Evolutionary conservation across 768 basidiomycete species (phyloP), one percentile per base, ranked within the genome.

Genomic region (Amanita pallidorosea): DNA sequence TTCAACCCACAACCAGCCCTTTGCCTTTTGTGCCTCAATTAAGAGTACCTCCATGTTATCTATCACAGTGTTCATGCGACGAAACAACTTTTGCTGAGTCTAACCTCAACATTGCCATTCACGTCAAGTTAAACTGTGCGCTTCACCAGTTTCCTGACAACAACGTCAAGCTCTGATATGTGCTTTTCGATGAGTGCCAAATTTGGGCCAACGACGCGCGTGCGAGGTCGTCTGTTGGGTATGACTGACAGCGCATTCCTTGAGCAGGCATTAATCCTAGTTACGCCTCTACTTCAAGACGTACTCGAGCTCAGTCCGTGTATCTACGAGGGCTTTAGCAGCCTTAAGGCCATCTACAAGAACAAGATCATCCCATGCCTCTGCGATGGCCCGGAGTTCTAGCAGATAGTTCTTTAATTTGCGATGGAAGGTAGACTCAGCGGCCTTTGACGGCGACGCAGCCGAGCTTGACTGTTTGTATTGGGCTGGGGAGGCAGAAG

Each of bases 361-460:
- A 1, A 92, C 80, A 40, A 93, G 70, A 56, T 91, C 85, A 56
- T 92, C 85, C 91, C 91, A 95, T 47, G 81, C 85, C 52, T 77
- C 71, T 7, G 83, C 65, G 15, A 77, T 71, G 11, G 70, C 65
- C 2, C 76, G 77, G 13, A 93, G 60, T 57, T 93, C 89, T 29
- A 79, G 80, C 31, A 94, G 65, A 3, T 79, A 66, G 2, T 79
- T 70, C 46, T 87, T 69, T n/a, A 81, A 68, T 69, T 80, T 88
- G 12, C 91, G 79, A 62, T 94, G 91, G 63, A 80, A 81, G 0
- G 88, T 86, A 1, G 88, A 84, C 61, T 93, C 91, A 43, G 72
- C 49, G 22, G 70, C 67, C 15, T 80, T 77, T 1, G 75, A 67
- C 49, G 75, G 64, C 55, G 75, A 71, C n/a, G 67, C 53, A 45